Base-by-base conservation (phyloP, 1,139 yeast genomes). In the Lodderomyces metapsilosis region DNA sequence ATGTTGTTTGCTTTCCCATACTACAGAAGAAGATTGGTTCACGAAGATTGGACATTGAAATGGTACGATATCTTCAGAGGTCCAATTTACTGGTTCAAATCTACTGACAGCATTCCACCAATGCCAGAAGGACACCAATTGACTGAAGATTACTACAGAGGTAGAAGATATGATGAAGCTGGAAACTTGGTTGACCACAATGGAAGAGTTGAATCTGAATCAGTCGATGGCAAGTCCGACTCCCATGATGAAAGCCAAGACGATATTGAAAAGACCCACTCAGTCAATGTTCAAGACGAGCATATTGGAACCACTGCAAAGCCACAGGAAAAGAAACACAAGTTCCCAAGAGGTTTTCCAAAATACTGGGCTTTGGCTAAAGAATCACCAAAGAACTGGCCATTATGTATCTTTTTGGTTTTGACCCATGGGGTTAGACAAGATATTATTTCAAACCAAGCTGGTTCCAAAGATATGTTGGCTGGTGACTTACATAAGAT, bases 11-110 rank as follows among this genome's bases (percentile, higher is more conserved):
- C 82, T 44, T 74, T 67, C 58, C 94, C 94, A 43, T 82, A 65
- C 62, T 76, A 80, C 62, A 68, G 72, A 56, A 78, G 89, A 65
- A 79, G 74, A 58, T 62, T 84, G 41, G 63, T 82, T 25, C 64
- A 76, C 50, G 70, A 79, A 43, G 94, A 84, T 60, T 82, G 89
- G 87, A 80, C 84, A 37, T 65, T 84, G 44, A 70, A 62, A 54
- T 76, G 77, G 74, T 80, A 74, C 56, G 82, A 83, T 46, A 54
- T 80, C 44, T 59, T 73, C 44, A 53, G 67, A 43, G 91, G 89
- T 21, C 88, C 88, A 42, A 52, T 64, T 34, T 79, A 66, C 52
- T 80, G 61, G 64, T 79, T 79, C 66, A 76, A 65, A 57, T 61
- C 81, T 2, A 69, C 75, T 21, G 84, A 79, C 48, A 61, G 69